A percentile compares a stretch with the other conserved stretches of the same genome.
These are phyloP conservation scores for Sporothrix dimorphospora DNA, from an alignment of 2,329 filamentous ascomycete genomes.

Conservation along the genomic window DNA sequence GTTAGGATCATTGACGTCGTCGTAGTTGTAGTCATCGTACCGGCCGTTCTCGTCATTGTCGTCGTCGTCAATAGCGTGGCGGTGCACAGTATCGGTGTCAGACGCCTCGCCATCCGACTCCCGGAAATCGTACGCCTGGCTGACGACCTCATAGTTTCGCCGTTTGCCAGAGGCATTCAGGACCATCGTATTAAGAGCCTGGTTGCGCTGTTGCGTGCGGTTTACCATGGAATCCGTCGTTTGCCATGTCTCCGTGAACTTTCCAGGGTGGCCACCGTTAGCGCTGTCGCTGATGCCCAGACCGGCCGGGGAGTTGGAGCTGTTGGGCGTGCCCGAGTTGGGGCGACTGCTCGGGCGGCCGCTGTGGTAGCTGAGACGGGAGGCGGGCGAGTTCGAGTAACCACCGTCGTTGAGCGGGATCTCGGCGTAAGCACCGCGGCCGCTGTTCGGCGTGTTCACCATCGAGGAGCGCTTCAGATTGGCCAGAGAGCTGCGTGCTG, in stretches of 20 bases:
- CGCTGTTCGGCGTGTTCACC: slow-evolving; percentile 34
- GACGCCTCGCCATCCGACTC: slow-evolving; percentile 36
- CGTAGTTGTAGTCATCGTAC: slow-evolving; percentile 35
- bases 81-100: slow-evolving; percentile 44
- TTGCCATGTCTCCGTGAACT: slow-evolving; percentile 60
- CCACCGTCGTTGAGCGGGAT: slow-evolving; percentile 50
- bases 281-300: slow-evolving; percentile 15
- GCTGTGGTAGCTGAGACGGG: slow-evolving; percentile 16
- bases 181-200: slow-evolving; percentile 44
- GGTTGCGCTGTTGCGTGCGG: slow-evolving; percentile 58
- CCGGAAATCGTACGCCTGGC: slow-evolving; percentile 48
- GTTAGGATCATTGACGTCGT: slow-evolving; percentile 37
- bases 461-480: slow-evolving; percentile 52
- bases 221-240: slow-evolving; percentile 58
- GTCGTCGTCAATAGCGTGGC: slow-evolving; percentile 45
- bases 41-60: slow-evolving; percentile 42
- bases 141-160: slow-evolving; percentile 52
- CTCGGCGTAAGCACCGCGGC: slow-evolving; percentile 54
- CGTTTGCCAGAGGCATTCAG: slow-evolving; percentile 42
- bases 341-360: slow-evolving; percentile 22
- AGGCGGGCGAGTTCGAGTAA: slow-evolving; percentile 36
- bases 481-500: slow-evolving; percentile 45
- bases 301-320: slow-evolving; percentile 3
- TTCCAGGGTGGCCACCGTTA: slow-evolving; percentile 46
- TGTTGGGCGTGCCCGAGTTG: slow-evolving; percentile 4